Base-by-base conservation (phyloP, 495 filamentous ascomycete genomes). In the Platismatia glauca region DNA sequence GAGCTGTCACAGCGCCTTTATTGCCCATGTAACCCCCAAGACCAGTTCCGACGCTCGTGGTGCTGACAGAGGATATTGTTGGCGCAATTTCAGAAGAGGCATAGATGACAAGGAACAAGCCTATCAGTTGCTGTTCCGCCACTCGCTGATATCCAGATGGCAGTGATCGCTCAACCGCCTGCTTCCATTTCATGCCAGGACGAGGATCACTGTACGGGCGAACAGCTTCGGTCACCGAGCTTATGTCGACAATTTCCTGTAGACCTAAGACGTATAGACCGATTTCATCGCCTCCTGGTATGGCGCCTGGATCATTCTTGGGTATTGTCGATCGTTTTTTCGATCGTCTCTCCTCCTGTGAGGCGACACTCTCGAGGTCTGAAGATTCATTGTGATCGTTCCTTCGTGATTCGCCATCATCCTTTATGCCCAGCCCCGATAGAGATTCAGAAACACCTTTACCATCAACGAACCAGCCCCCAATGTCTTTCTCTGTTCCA, bases 11-110 rank as follows among this genome's bases (percentile, higher is more conserved):
- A 18, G 87, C 92, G 2, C 95, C 95, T 73, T 99, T 99, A 69
- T 99, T 99, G 7, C 94, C 95, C 79, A 95, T 84, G 64, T 95
- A 96, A 0, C 94, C 93, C 73, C 93, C 82, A 55, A 96, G 68
- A 1, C 94, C 92, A 0, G 95, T 97, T 4, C 91, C 91, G 7
- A 96, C 87, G 57, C 76, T 86, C 12, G 82, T 82, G 15, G 84
- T 90, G 68, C 87, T 91, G 57, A 96, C 84, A 38, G 86, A 88
- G 41, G 85, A 86, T 41, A 96, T 79, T 4, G 83, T 84, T 1
- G 86, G 79, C 27, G 81, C 81, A 53, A 97, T 76, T 29, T 79
- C 78, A 0, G 94, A 88, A 0, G 91, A 87, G 3, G 88, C 90
- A 68, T 90, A 97, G 39, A 96, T 81, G 31, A 97, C 73, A n/a